Evolutionary conservation across 306 rosid genomes (phyloP).

Genomic region (Lotus japonicus): DNA sequence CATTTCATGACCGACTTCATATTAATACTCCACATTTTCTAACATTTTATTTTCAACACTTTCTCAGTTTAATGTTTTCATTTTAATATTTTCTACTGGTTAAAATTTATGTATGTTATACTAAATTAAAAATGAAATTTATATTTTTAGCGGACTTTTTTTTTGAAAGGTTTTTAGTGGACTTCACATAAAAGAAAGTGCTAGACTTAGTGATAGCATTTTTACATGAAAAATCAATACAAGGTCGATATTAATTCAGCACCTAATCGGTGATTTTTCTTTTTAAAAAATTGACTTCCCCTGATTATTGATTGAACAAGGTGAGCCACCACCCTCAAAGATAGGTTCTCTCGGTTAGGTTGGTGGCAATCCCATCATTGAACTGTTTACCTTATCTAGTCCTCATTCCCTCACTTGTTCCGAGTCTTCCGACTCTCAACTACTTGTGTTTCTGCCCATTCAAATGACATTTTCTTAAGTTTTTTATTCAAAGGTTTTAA

Average conservation of each 20-base stretch:
- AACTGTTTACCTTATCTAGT: background rate
- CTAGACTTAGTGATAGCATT: too few relatives aligned
- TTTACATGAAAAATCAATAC: background rate
- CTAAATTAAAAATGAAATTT: too few relatives aligned
- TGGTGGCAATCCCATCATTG: background rate
- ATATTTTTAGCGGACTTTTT: too few relatives aligned
- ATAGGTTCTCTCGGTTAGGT: background rate
- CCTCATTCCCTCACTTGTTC: background rate
- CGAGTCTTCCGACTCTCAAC: constrained; percentile 5
- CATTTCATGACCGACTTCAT: background rate
- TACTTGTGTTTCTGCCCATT: background rate
- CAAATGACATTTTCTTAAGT: background rate
- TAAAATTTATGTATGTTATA: too few relatives aligned
- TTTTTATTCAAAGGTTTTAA: background rate
- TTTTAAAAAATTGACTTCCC: background rate
- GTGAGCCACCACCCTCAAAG: background rate
- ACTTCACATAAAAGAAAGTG: too few relatives aligned
- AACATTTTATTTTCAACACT: too few relatives aligned
- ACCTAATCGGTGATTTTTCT: background rate
- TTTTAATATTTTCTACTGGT: too few relatives aligned
- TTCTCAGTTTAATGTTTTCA: too few relatives aligned
- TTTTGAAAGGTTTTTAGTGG: too few relatives aligned
- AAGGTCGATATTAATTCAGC: background rate
- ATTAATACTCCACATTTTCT: too few relatives aligned
- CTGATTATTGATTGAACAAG: background rate